Percentiles rank a stretch among this genome's conserved stretches.
Conservation (phyloP, 2,329 filamentous ascomycete species). For the Mycogone perniciosa region DNA sequence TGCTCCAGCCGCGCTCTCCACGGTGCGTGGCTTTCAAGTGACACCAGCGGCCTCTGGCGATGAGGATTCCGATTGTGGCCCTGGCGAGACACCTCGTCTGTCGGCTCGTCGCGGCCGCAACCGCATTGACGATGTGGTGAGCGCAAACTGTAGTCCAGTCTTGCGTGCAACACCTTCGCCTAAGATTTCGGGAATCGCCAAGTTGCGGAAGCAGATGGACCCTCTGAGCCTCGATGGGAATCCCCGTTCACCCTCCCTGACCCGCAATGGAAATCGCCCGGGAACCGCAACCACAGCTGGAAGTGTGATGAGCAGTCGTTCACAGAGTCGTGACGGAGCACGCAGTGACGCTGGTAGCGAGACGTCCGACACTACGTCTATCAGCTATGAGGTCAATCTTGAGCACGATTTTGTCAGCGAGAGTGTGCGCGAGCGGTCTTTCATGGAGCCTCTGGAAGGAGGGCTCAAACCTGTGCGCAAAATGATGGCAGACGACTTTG, state of each 20-base stretch:
- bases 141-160: slow-evolving; percentile 57
- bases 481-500: slow-evolving; percentile 88
- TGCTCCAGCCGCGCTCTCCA: slow-evolving; percentile 44
- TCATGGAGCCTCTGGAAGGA: slow-evolving; percentile 45
- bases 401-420: slow-evolving; percentile 80
- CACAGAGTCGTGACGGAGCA: slow-evolving; percentile 50
- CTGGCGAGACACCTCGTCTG: slow-evolving; percentile 32
- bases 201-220: slow-evolving; percentile 75
- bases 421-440: slow-evolving; percentile 42
- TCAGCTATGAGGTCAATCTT: slow-evolving; percentile 78
- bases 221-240: slow-evolving; percentile 59
- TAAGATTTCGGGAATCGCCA: slow-evolving; percentile 67
- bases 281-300: slow-evolving; percentile 34
- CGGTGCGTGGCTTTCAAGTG: slow-evolving; percentile 51
- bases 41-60: slow-evolving; percentile 50
- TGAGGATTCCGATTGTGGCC: slow-evolving; percentile 49
- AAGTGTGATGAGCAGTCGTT: slow-evolving; percentile 49
- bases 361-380: slow-evolving; percentile 60
- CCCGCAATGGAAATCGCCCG: slow-evolving; percentile 42
- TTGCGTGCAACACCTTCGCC: slow-evolving; percentile 48
- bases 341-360: slow-evolving; percentile 47
- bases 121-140: slow-evolving; percentile 51
- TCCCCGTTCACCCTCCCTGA: slow-evolving; percentile 51
- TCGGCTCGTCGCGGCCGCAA: slow-evolving; percentile 34
- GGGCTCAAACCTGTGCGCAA: slow-evolving; percentile 59